Evolutionary conservation across 768 basidiomycete genomes (phyloP), one percentile per base, ranked within the genome.

Genomic region (Termitomyces sp.): DNA sequence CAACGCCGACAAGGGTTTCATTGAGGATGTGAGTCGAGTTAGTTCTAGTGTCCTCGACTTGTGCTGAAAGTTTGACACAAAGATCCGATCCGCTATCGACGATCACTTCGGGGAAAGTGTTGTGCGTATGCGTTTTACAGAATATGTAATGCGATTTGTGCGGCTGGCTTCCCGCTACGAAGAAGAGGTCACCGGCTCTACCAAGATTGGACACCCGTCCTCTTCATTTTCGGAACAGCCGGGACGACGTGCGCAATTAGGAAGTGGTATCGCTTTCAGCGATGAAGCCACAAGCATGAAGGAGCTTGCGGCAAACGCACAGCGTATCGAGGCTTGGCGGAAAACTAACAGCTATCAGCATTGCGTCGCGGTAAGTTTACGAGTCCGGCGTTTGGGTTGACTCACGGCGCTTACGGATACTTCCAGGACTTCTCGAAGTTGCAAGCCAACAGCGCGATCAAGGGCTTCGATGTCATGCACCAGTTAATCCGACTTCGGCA

Each of bases 301-400:
- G 64, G 96, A 99, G 70, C 78, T 97, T 57, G 78, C 81, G 45
- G 78, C 81, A 36, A 94, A 95, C 66, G 86, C 88, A 1, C 85
- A 87, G 67, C 84, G 96, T 39, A 94, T 98, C 42, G 97, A 98
- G 69, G 96, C 90, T 8, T 99, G 96, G 96, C 79, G 91, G 63
- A 83, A 84, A 69, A 96, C 92, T 5, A 86, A 84, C 64, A 87
- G 84, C 57, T 97, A 98, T 73, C 81, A 84, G 58, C 83, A 91
- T 63, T 90, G 79, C 67, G 81, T 86, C 58, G 75, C 77, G 73
- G 96, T 96, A 65, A 61, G 38, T 35, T 35, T 58, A 70, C 2
- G n/a, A 39, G 58, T 28, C 48, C 24, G 58, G 15, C 16, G 9
- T 59, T 35, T 38, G 46, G 3, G 2, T 55, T 20, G 28, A 18